Base-by-base conservation (phyloP, 2,329 filamentous ascomycete species). In the Pseudogymnoascus sp. region DNA sequence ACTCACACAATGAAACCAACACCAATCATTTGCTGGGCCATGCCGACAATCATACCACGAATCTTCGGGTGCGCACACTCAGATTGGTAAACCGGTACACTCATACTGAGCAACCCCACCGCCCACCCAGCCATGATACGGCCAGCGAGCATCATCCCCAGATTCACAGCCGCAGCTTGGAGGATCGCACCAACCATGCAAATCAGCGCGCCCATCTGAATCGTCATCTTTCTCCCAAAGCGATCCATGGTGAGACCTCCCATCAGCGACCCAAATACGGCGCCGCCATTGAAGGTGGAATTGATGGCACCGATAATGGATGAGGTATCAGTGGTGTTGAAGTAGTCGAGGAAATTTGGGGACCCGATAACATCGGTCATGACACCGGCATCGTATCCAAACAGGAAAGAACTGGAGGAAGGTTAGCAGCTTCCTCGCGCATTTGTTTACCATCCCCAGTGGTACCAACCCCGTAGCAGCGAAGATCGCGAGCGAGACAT, bases 1-100 rank as follows among this genome's bases (percentile, higher is more conserved):
- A 56, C 50, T 56, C 8, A 84, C 16, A 81, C 77, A 4, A 87
- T 75, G 44, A 82, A 76, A 62, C 85, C 84, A 36, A 87, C 77
- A 10, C 83, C 84, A 23, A 87, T 70, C 83, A 87, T 86, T 69
- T 86, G 85, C 67, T 87, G 84, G 70, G 86, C 83, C 11, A 87
- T 73, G 12, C 81, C 78, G 12, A 84, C 86, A 34, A 87, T 77
- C 66, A 81, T 78, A 28, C 85, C 84, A 72, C 84, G 82, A 67
- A 87, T 87, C 64, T 78, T 78, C 2, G 84, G 84, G 71, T 87
- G 84, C 5, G 82, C 81, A 56, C 87, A 73, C 67, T 88, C 85
- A 16, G 84, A 84, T 69, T 87, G 84, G 69, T 87, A 87, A 0
- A 87, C 70, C 1, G 84, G 84, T 46, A 87, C 77, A 66, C 87